Percentiles rank a stretch among this genome's conserved stretches.
Conservation (phyloP, 768 basidiomycete genomes). For the Gelatoporia subvermispora region DNA sequence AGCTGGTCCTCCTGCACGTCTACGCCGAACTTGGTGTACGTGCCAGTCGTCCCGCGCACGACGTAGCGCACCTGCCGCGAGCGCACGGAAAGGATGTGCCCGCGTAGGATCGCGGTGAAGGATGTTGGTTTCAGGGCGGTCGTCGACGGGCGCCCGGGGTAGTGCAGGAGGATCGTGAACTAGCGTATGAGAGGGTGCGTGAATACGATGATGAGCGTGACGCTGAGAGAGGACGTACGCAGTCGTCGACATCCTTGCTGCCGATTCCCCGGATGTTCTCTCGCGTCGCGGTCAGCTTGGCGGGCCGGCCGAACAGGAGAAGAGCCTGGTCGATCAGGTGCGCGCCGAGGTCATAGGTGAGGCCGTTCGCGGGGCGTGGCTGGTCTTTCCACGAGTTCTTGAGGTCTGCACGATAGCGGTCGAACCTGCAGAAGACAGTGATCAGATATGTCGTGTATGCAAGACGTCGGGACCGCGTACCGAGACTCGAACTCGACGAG, state of each 20-base stretch:
- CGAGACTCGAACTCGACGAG: conserved; percentile 73
- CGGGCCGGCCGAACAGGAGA: conserved; percentile 70
- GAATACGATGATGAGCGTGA: conserved; percentile 22
- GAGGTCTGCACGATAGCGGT: conserved; percentile 61
- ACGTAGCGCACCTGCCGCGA: conserved; percentile 65
- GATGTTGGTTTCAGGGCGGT: conserved; percentile 36
- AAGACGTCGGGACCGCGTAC: conserved; percentile 32
- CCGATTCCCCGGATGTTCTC: conserved; percentile 69
- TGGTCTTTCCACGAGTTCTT: conserved; percentile 81
- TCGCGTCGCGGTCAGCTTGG: conserved; percentile 60
- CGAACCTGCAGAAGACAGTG: conserved; percentile 43
- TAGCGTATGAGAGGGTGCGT: background rate
- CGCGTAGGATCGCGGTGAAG: conserved; percentile 62
- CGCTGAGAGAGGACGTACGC: conserved; percentile 28
- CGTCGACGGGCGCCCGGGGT: conserved; percentile 9
- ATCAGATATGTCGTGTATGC: background rate
- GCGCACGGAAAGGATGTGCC: conserved; percentile 63
- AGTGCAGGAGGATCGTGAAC: conserved; percentile 19
- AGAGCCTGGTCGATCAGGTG: conserved; percentile 80
- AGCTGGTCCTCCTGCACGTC: conserved; percentile 80
- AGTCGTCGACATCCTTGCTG: conserved; percentile 60
- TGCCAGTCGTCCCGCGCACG: conserved; percentile 67
- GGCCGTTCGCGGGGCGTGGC: conserved; percentile 54
- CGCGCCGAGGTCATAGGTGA: conserved; percentile 73
- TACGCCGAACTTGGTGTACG: conserved; percentile 70